Evolutionary conservation across 2,329 filamentous ascomycete species (phyloP), one percentile per base, ranked within the genome.

Genomic region (Coniochaeta hoffmannii): DNA sequence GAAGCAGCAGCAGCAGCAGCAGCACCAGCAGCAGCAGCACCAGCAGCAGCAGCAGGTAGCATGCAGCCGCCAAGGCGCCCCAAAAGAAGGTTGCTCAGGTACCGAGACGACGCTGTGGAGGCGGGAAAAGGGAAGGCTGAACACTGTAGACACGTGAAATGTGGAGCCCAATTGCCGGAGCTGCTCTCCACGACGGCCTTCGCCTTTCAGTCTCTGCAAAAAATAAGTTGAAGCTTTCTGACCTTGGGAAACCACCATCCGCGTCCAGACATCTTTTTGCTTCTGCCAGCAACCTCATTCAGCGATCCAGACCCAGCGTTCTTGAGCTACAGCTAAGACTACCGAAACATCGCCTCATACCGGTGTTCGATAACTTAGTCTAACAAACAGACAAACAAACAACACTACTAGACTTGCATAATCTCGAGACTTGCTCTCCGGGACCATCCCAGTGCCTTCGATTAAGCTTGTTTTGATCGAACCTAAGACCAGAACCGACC

Each of bases 291-390:
- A 46, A 17, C 41, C 24, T 28, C 41, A n/a, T 46, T 22, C n/a
- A 46, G 41, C 41, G 41, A 28, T 46, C 41, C 41, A 28, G 26
- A 19, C 41, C 22, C 24, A 28, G 22, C 38, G 41, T 24, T 44
- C 15, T 50, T 11, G 14, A 46, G 50, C 46, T 36, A 38, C 38
- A 15, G 26, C 17, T 26, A 26, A 26, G 11, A 38, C 15, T 49
- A 53, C 38, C 59, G 36, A 9, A 38, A 46, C 30, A 55, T 15
- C 50, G 53, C 15, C 35, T 31, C 4, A 19, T 19, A 41, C 36
- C 36, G n/a, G n/a, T 41, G 36, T 41, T 8, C 7, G 12, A 12
- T 12, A 32, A 32, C 12, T 12, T 12, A 8, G 7, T 32, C 30
- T 8, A 32, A 41, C 38, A 38, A 38, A 35, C 4, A 7, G 11